Conservation (phyloP, 2,329 filamentous ascomycete genomes). For the Herpotrichia juniperi region DNA sequence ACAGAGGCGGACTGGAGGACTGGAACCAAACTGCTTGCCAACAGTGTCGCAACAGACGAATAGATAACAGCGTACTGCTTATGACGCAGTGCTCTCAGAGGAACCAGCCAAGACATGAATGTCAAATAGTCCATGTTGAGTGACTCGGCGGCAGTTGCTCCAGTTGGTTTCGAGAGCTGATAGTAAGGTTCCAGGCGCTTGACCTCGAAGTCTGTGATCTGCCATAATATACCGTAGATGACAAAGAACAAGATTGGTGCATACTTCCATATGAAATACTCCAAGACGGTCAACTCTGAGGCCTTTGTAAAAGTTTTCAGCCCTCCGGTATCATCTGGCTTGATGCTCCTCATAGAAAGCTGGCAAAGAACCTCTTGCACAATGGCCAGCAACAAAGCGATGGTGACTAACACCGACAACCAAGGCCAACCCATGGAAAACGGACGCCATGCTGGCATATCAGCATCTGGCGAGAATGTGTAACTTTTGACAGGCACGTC, state of each 20-base stretch:
- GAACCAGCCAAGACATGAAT: conserved; percentile 68
- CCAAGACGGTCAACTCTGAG: conserved; percentile 30
- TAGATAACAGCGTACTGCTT: conserved; percentile 72
- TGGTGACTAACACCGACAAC: conserved; percentile 37
- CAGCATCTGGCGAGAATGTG: conserved; percentile 33
- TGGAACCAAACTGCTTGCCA: conserved; percentile 72
- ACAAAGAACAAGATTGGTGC: conserved; percentile 54
- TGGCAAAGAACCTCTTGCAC: conserved; percentile 47
- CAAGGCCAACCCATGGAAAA: conserved; percentile 47
- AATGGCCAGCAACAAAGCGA: conserved; percentile 41
- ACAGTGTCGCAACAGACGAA: conserved; percentile 67
- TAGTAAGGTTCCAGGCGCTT: conserved; percentile 59
- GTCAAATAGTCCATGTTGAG: conserved; percentile 79
- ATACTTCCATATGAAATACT: conserved; percentile 48
- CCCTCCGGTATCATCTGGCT: conserved; percentile 25
- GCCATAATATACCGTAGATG: conserved; percentile 56
- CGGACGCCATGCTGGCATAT: conserved; percentile 48
- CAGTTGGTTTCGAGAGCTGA: conserved; percentile 44
- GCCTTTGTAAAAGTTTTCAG: conserved; percentile 38
- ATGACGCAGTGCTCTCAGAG: conserved; percentile 65
- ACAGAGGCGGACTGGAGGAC: conserved; percentile 70
- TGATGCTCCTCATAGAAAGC: conserved; percentile 31
- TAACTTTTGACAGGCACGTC: conserved; percentile 22
- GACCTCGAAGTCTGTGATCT: conserved; percentile 57
- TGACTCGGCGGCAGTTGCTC: conserved; percentile 54